phyloP scores from a whole-genome alignment of 169 alveolate genomes.

The Sarcocystis neurona region DNA sequence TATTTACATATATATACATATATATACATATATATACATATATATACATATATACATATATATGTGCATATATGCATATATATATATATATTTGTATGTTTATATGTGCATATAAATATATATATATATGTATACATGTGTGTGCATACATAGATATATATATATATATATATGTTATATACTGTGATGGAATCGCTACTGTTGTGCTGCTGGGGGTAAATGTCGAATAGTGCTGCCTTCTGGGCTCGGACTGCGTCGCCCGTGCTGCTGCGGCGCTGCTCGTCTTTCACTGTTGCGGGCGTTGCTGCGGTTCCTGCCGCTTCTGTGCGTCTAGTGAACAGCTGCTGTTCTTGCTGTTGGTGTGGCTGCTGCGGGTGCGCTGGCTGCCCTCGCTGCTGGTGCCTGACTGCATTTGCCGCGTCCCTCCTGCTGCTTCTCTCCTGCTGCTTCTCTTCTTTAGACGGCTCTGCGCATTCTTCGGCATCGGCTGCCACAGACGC shows the following conservation, averaged over 20 bases:
- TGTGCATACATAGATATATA: no score
- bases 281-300: neutral
- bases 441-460: neutral
- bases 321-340: neutral
- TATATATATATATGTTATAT: no score
- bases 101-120: no score
- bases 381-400: constrained; percentile 4
- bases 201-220: no score
- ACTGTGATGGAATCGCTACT: no score
- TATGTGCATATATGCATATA: neutral
- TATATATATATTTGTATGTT: no score
- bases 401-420: neutral
- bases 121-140: neutral
- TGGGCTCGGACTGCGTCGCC: no score
- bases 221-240: no score
- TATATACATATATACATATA: neutral
- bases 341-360: neutral
- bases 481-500: constrained; percentile 56
- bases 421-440: neutral
- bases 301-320: neutral
- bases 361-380: neutral
- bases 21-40: neutral
- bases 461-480: constrained; percentile 38
- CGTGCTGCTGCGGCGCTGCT: no score
- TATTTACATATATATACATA: neutral